A percentile compares a stretch with the other conserved stretches of the same genome.
Evolutionary conservation across 306 rosid species (phyloP).

Genomic region (Ormosia emarginata): DNA sequence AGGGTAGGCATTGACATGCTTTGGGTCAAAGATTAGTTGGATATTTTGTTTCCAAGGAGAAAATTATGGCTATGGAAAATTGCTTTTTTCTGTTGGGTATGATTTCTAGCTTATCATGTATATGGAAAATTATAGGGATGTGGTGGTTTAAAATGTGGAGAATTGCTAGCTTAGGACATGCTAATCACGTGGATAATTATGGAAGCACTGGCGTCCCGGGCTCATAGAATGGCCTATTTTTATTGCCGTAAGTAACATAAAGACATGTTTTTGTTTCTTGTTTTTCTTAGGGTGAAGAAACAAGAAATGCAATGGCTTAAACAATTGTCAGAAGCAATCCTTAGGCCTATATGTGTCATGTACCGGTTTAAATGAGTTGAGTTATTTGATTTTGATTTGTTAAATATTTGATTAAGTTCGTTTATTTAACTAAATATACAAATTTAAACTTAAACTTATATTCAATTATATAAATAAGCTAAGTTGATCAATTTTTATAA

Average conservation of each 20-base stretch:
- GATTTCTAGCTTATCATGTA: background rate
- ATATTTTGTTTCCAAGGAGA: background rate
- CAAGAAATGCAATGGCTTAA: background rate
- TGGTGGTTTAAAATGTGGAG: background rate
- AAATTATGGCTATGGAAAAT: background rate
- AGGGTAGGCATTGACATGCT: background rate
- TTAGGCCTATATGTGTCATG: too few species aligned
- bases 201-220: background rate
- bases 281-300: background rate
- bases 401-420: too few species aligned
- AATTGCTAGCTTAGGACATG: background rate
- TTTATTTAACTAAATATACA: too few species aligned
- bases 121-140: background rate
- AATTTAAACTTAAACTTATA: too few species aligned
- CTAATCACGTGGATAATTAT: background rate
- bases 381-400: too few species aligned
- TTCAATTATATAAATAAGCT: too few species aligned
- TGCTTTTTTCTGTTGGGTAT: background rate
- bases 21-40: background rate
- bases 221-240: background rate
- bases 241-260: background rate
- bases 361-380: too few species aligned
- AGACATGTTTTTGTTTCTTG: background rate
- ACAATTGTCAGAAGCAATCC: too few species aligned
- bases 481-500: too few species aligned